Percentiles rank a stretch among this genome's conserved stretches.
Conservation (phyloP, 2,329 filamentous ascomycete genomes). For the Cordyceps farinosa region DNA sequence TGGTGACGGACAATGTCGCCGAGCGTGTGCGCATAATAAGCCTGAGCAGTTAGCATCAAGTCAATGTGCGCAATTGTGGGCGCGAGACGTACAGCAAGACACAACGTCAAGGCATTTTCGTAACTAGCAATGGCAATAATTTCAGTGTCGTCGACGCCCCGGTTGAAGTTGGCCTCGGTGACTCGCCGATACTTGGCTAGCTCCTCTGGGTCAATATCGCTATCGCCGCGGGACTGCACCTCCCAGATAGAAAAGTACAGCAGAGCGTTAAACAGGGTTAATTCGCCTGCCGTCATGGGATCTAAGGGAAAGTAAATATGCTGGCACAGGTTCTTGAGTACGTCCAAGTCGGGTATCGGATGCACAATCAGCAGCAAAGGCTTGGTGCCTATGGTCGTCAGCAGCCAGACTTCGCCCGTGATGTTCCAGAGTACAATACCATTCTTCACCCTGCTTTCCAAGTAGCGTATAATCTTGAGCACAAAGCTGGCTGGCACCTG, state of each 20-base stretch:
- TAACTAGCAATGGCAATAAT: slow-evolving; percentile 20
- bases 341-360: slow-evolving; percentile 18
- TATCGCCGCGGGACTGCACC: slow-evolving; percentile 16
- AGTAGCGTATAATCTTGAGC: slow-evolving; percentile 13
- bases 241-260: slow-evolving; percentile 21
- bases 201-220: slow-evolving; percentile 18
- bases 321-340: slow-evolving; percentile 21
- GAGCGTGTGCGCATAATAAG: slow-evolving; percentile 20
- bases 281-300: slow-evolving; percentile 20
- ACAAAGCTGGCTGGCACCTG: slow-evolving; percentile 14
- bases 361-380: slow-evolving; percentile 21
- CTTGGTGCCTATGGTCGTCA: background rate
- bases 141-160: slow-evolving; percentile 19
- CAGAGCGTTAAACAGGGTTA: slow-evolving; percentile 21
- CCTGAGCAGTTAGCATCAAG: slow-evolving; percentile 14
- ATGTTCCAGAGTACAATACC: background rate
- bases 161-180: slow-evolving; percentile 20
- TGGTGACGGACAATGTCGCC: slow-evolving; percentile 22
- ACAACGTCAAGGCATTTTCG: slow-evolving; percentile 20
- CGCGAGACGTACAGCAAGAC: slow-evolving; percentile 18
- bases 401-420: background rate
- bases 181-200: slow-evolving; percentile 14
- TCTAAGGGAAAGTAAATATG: slow-evolving; percentile 22
- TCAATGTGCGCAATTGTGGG: too few relatives aligned
- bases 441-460: background rate